phyloP scores from a whole-genome alignment of 139 green algal species.

The Volvox reticuliferus region DNA sequence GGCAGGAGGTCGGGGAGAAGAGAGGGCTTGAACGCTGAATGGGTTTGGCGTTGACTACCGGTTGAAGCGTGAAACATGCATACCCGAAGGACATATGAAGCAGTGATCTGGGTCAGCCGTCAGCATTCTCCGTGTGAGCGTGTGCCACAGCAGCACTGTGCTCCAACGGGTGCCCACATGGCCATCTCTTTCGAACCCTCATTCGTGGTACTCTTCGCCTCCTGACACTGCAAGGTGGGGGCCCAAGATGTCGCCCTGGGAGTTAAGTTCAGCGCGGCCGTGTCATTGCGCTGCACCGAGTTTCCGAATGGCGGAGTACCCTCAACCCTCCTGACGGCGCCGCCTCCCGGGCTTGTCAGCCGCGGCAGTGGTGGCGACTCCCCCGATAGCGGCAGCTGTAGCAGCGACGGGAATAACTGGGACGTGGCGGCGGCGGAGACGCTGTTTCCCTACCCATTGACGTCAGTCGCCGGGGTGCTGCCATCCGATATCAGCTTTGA shows the following conservation, averaged over 20 bases:
- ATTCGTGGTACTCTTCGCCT: too few relatives aligned
- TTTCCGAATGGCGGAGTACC: constrained; percentile 51
- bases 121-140: too few relatives aligned
- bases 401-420: not conserved
- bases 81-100: too few relatives aligned
- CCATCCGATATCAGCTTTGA: constrained; percentile 82
- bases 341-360: not conserved
- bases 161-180: too few relatives aligned
- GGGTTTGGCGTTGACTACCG: too few relatives aligned
- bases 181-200: too few relatives aligned
- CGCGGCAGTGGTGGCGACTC: not conserved
- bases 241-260: constrained; percentile 87
- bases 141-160: too few relatives aligned
- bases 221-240: constrained; percentile 71
- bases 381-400: not conserved
- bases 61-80: too few relatives aligned
- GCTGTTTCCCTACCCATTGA: constrained; percentile 39
- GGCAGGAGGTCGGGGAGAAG: not conserved
- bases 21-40: too few relatives aligned
- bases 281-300: constrained; percentile 82
- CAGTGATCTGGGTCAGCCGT: too few relatives aligned
- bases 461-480: not conserved
- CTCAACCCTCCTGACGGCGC: not conserved
- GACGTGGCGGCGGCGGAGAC: not conserved
- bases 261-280: constrained; percentile 82